Evolutionary conservation across 306 rosid species (phyloP), one percentile per base, ranked within the genome.

Genomic region (Vachellia pachyceras): DNA sequence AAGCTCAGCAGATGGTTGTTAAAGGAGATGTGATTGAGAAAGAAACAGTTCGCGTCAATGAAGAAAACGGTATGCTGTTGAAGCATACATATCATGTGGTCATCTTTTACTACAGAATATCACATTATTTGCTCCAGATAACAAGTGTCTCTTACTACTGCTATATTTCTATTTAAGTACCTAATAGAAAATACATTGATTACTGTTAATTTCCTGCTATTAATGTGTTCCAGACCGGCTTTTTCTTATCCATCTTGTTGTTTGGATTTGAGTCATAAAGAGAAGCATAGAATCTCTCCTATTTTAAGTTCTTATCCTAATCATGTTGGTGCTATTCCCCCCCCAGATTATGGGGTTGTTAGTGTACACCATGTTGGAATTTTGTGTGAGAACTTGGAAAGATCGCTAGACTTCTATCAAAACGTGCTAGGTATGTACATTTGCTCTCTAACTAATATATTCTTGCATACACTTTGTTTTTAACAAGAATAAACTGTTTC

Each of bases 351-450:
- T 80, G 98, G 98, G n/a, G 90, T 90, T 11, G 97, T 90, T 75
- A 73, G 84, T 64, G 77, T 95, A 66, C 99, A 95, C 92, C 99
- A 95, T 77, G 98, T 95, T 58, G 97, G 99, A 81, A 64, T 95
- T 54, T 72, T 95, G 80, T 95, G 97, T 46, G 93, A 91, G 72
- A 91, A 80, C 83, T 90, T 95, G 7, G 99, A 95, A 86, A 91
- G 89, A 78, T 93, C 98, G 0, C 93, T 95, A 22, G 82, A 86
- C 70, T 95, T 91, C 80, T 95, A 95, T 77, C 96, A 93, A 88
- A 93, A 93, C 73, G 49, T 95, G 81, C 85, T 95, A 20, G 97
- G 99, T 92, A 91, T 73, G 92, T 49, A 29, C 33, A 67, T 79
- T 70, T 33, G 37, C 74, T 44, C 73, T 57, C 64, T 33, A 47